These are phyloP conservation scores for Ceratobasidium sp. DNA, from an alignment of 1,284 basidiomycete genomes.

Conservation along the genomic window DNA sequence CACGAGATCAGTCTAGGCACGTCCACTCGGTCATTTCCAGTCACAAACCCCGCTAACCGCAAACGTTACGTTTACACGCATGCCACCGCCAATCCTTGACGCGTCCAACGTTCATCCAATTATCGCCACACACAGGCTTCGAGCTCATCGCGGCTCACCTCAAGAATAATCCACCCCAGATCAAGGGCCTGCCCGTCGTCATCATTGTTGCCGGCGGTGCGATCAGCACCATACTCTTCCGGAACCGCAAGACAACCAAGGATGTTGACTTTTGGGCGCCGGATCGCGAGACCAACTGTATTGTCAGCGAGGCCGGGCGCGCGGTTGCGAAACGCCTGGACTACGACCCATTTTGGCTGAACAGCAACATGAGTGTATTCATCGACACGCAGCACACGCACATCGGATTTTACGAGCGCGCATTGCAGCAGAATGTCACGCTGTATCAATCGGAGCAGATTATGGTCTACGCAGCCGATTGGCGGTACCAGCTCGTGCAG, in stretches of 20 bases:
- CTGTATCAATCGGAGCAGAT: constrained; percentile 31
- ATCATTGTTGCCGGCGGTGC: constrained; percentile 40
- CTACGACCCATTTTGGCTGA: constrained; percentile 40
- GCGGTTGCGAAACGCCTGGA: constrained; percentile 30
- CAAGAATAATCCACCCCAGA: constrained; percentile 30
- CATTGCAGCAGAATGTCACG: constrained; percentile 21
- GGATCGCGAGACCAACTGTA: constrained; percentile 26
- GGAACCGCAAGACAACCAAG: constrained; percentile 39
- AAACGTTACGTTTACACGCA: constrained; percentile 1
- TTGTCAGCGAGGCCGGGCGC: constrained; percentile 42
- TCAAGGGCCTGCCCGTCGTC: constrained; percentile 23
- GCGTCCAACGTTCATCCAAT: background rate
- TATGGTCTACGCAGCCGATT: constrained; percentile 41
- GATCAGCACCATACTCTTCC: constrained; percentile 27
- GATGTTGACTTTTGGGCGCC: constrained; percentile 42
- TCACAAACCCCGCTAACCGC: constrained; percentile 17
- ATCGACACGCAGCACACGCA: constrained; percentile 35
- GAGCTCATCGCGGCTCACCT: constrained; percentile 36
- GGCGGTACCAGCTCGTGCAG: constrained; percentile 41
- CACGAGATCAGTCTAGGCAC: constrained; percentile 36
- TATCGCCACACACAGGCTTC: constrained; percentile 8
- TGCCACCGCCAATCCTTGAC: background rate
- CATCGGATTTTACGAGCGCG: constrained; percentile 24
- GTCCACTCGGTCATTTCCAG: background rate
- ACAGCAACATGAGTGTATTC: constrained; percentile 33